Evolutionary conservation across 2,329 filamentous ascomycete genomes (phyloP).

Genomic region (Pseudohalonectria lignicola): DNA sequence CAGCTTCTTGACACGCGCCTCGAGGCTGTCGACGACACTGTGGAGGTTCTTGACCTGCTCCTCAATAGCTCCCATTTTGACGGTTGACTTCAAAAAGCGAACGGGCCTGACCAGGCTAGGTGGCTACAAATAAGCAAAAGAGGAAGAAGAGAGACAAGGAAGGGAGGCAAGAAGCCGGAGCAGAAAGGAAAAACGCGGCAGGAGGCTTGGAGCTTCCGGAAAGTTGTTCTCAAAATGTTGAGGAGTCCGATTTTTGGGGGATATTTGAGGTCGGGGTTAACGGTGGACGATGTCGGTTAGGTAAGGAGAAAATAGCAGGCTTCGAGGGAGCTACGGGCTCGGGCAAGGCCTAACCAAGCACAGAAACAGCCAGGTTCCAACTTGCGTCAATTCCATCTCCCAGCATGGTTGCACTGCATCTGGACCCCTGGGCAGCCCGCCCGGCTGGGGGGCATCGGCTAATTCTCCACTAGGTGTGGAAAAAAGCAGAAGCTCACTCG

Average conservation of each 20-base stretch:
- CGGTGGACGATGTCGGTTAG: not conserved
- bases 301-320: not conserved
- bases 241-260: too few species aligned
- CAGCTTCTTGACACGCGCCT: constrained; percentile 75
- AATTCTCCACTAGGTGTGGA: not conserved
- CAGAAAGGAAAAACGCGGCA: not conserved
- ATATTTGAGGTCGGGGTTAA: too few species aligned
- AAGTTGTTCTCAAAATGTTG: too few species aligned
- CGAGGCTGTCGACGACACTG: constrained; percentile 71
- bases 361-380: not conserved
- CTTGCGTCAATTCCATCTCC: not conserved
- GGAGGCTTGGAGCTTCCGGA: too few species aligned
- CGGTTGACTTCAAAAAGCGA: too few species aligned
- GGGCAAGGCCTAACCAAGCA: too few species aligned
- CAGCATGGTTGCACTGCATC: not conserved
- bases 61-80: constrained; percentile 77
- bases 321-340: too few species aligned
- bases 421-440: not conserved
- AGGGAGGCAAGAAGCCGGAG: not conserved
- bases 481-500: not conserved
- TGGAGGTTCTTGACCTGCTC: constrained; percentile 80
- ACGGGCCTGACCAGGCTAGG: too few species aligned
- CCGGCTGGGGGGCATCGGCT: not conserved
- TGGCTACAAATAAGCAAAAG: too few species aligned
- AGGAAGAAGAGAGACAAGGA: not conserved